phyloP scores from a whole-genome alignment of 257 asterid species.

The Solanum tarapatanum region DNA sequence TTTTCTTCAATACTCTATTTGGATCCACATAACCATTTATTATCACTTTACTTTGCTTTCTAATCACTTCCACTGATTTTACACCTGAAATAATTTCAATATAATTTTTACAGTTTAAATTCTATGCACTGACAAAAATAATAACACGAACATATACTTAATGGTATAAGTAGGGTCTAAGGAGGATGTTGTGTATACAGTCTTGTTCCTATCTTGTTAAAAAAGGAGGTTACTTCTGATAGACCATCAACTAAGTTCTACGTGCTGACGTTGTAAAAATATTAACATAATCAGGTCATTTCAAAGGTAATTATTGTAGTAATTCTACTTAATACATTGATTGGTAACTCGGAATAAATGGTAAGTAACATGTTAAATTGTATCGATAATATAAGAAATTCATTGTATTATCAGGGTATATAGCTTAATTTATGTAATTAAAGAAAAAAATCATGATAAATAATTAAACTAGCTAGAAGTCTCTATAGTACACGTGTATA shows the following conservation, averaged over 20 bases:
- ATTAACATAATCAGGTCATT: neutral
- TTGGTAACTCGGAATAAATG: neutral
- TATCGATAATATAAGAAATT: too few relatives aligned
- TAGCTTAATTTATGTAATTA: neutral
- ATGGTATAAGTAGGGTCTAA: neutral
- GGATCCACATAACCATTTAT: conserved; percentile 65
- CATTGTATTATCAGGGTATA: neutral
- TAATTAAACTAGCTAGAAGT: neutral
- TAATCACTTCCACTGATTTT: conserved; percentile 44
- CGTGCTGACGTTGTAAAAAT: neutral
- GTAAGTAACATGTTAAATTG: neutral
- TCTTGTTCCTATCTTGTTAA: neutral
- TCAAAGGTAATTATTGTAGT: neutral
- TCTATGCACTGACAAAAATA: neutral
- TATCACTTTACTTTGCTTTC: conserved; percentile 55
- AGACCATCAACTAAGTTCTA: neutral
- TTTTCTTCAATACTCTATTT: conserved; percentile 49
- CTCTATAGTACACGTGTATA: neutral
- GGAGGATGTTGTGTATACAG: neutral
- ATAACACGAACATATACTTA: neutral
- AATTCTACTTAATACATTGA: neutral
- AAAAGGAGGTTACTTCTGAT: too few relatives aligned
- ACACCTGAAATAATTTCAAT: conserved; percentile 28
- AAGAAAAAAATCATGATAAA: neutral
- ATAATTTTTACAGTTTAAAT: neutral